Percentiles rank a stretch among this genome's conserved stretches.
These are phyloP conservation scores for Serendipita sp. DNA, from an alignment of 768 basidiomycete species.

Conservation along the genomic window DNA sequence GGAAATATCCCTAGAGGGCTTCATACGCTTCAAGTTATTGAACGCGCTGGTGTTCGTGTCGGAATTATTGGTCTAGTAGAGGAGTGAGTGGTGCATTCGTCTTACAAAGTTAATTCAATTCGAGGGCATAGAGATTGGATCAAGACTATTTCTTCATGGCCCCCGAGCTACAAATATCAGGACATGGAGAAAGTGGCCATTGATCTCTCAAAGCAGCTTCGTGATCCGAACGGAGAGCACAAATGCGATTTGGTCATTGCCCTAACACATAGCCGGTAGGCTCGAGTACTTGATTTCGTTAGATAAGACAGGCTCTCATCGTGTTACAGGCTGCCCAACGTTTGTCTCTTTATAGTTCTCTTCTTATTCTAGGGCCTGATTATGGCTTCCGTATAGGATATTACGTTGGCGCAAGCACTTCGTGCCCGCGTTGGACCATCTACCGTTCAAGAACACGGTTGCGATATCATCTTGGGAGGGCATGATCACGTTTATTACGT, in stretches of 20 bases:
- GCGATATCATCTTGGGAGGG: constrained; percentile 71
- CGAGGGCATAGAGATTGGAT: constrained; percentile 60
- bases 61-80: constrained; percentile 82
- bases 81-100: constrained; percentile 30
- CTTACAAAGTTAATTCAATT: not conserved
- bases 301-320: not conserved
- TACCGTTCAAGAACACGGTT: constrained; percentile 46
- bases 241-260: constrained; percentile 73
- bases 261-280: constrained; percentile 62
- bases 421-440: constrained; percentile 25
- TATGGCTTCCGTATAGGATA: constrained; percentile 33
- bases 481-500: constrained; percentile 78
- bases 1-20: constrained; percentile 43
- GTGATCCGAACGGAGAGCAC: constrained; percentile 51
- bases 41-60: constrained; percentile 50
- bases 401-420: constrained; percentile 49
- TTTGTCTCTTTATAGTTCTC: constrained; percentile 1
- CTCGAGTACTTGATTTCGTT: constrained; percentile 7
- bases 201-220: constrained; percentile 54
- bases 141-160: constrained; percentile 74
- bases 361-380: not conserved
- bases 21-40: constrained; percentile 45
- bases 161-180: constrained; percentile 53
- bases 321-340: constrained; percentile 19
- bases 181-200: constrained; percentile 58